A percentile compares a stretch with the other conserved stretches of the same genome.
Evolutionary conservation across 176 grass and related monocot species (phyloP).

Genomic region (Urochloa ruziziensis): DNA sequence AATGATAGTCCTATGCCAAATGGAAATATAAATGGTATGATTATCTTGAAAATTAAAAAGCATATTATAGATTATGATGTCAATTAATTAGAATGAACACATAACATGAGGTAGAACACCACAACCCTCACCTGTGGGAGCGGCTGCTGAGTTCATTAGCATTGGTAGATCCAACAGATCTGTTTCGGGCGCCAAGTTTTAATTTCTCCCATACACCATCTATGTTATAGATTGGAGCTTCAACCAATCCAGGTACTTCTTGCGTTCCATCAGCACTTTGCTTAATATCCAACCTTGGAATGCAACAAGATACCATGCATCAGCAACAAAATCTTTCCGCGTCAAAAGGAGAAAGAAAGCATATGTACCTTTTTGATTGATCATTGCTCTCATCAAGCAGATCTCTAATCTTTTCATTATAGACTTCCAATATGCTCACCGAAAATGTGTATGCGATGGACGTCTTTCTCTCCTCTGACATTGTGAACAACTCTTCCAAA

Average conservation of each 20-base stretch:
- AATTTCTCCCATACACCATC: constrained; percentile 84
- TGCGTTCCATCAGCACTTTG: constrained; percentile 77
- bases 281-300: constrained; percentile 85
- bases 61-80: not conserved
- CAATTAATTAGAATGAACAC: constrained; percentile 1
- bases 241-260: constrained; percentile 78
- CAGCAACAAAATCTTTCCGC: not conserved
- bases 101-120: not conserved
- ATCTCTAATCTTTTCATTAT: too few species aligned
- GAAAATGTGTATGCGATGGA: too few species aligned
- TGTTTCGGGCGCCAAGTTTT: constrained; percentile 62
- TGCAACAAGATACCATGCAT: constrained; percentile 27
- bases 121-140: constrained; percentile 62
- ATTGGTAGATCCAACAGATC: constrained; percentile 90
- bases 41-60: not conserved
- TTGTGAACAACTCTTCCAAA: too few species aligned
- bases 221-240: constrained; percentile 56
- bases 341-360: constrained; percentile 1
- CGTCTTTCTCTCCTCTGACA: too few species aligned
- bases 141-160: constrained; percentile 92
- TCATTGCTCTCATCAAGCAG: too few species aligned
- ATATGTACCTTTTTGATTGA: too few species aligned
- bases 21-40: not conserved
- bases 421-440: too few species aligned
- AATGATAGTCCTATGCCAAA: not conserved